phyloP scores from a whole-genome alignment of 257 asterid species.

The Plantago elongata region DNA sequence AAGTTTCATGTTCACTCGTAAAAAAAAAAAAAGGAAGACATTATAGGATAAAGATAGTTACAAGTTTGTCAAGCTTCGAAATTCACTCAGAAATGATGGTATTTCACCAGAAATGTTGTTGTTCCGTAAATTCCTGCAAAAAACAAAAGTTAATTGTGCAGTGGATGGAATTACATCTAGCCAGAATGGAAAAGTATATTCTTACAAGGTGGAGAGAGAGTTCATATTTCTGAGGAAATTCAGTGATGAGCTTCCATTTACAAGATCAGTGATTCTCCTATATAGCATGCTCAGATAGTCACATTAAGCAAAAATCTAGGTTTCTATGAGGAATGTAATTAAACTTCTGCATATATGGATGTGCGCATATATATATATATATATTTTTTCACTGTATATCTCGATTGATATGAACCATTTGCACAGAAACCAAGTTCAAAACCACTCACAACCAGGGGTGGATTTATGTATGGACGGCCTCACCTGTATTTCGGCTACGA shows the following conservation, averaged over 20 bases:
- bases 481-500: no score
- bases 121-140: constrained; percentile 61
- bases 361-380: no score
- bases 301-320: not conserved
- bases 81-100: constrained; percentile 51
- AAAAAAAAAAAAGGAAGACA: not conserved
- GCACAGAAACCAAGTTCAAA: no score
- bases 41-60: constrained; percentile 29
- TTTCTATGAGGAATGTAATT: no score
- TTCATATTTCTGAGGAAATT: constrained; percentile 49
- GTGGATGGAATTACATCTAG: not conserved
- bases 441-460: no score
- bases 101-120: constrained; percentile 68
- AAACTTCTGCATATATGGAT: no score
- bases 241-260: constrained; percentile 67
- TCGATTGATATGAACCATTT: no score
- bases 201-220: constrained; percentile 58
- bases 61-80: constrained; percentile 45
- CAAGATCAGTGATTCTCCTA: constrained; percentile 81
- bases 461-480: no score
- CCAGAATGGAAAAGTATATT: constrained; percentile 12
- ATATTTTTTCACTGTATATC: no score
- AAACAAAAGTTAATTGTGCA: not conserved
- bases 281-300: not conserved
- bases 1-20: no score